These are phyloP conservation scores for Microbotryum intermedium DNA, from an alignment of 1,284 basidiomycete species.

Conservation along the genomic window DNA sequence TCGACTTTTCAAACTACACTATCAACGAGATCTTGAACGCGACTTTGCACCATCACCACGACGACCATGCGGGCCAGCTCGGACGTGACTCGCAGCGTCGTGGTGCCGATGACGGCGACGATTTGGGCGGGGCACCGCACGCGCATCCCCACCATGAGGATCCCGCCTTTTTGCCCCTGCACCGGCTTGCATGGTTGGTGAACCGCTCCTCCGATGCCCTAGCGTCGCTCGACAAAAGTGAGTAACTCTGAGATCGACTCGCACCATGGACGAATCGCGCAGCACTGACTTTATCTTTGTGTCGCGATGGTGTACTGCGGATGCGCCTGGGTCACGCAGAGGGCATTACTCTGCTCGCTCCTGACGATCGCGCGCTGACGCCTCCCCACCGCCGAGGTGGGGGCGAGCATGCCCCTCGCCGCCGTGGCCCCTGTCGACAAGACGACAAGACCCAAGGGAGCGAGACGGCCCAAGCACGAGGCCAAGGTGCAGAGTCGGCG, in stretches of 20 bases:
- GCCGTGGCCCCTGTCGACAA: neutral
- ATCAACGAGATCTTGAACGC: slow-evolving; percentile 32
- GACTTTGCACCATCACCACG: slow-evolving; percentile 14
- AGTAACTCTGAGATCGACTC: neutral
- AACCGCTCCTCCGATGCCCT: slow-evolving; percentile 22
- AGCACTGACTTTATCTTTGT: neutral
- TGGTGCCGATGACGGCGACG: neutral
- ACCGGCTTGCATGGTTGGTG: slow-evolving; percentile 31
- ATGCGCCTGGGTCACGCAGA: neutral
- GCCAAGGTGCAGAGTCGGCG: neutral
- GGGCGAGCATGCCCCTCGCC: neutral
- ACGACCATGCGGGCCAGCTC: slow-evolving; percentile 1
- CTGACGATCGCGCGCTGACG: slow-evolving; percentile 32
- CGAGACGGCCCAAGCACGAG: neutral
- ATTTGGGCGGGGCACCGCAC: neutral
- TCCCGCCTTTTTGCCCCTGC: slow-evolving; percentile 25
- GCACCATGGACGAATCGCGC: neutral
- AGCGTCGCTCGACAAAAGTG: slow-evolving; percentile 6
- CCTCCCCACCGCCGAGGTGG: slow-evolving; percentile 23
- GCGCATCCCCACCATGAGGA: slow-evolving; percentile 8
- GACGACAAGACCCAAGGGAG: neutral
- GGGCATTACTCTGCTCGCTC: slow-evolving; percentile 32
- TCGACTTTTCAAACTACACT: slow-evolving; percentile 27
- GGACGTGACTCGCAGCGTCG: neutral
- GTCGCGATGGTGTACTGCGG: neutral